Evolutionary conservation across 2,329 filamentous ascomycete genomes (phyloP), one percentile per base, ranked within the genome.

Genomic region (Lachnellula hyalina): DNA sequence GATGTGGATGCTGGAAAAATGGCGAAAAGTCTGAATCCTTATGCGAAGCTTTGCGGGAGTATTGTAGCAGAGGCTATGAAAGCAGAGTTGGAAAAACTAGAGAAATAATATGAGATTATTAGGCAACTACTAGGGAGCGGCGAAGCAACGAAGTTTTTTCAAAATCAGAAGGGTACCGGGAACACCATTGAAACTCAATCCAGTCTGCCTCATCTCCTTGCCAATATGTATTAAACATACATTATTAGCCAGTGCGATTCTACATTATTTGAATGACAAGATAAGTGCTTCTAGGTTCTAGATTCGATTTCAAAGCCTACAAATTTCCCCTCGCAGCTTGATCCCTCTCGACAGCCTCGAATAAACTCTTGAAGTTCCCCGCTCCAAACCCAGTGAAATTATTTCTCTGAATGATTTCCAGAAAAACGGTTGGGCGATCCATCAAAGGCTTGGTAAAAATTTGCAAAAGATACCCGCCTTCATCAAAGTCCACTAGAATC

Each of bases 401-500:
- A 65, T 95, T 86, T 54, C 92, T 78, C 77, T 96, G 91, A 65
- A 96, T 96, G 65, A 96, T 96, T 80, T 96, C 93, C 60, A 96
- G 84, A 70, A 96, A 96, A 28, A 96, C 92, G 3, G 92, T 96
- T 21, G 93, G 93, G 12, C 93, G 85, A 73, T 96, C 92, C 86
- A 96, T 89, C 63, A 96, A 73, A 61, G 93, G 93, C 83, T 90
- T 90, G 34, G 86, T 90, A 71, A 90, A 90, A 36, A 90, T 75
- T 73, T 86, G 82, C 54, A 86, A 72, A 60, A 96, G 73, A 72
- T 96, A 96, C 0, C 93, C 93, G 21, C 83, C 84, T 78, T 96
- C 91, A 65, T 96, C 93, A 67, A 96, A 96, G 74, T 96, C 92
- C 67, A 96, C 94, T 65, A 97, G 74, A 64, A 96, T 96, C 71